phyloP scores from a whole-genome alignment of 1,284 basidiomycete genomes.

The Phylloboletellus chloephorus region DNA sequence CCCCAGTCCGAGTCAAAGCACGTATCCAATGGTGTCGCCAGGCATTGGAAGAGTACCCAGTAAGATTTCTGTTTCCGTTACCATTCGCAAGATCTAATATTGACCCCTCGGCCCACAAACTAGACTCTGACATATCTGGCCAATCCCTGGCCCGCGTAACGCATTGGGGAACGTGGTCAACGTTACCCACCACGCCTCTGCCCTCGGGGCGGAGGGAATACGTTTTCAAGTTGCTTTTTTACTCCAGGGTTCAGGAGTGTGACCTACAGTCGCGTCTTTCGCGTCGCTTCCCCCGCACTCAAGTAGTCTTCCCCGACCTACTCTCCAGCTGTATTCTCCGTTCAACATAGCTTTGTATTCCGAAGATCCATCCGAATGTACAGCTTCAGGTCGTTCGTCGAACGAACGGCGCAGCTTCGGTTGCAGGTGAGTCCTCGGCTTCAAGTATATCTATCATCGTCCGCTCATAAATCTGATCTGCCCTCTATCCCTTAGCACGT shows the following conservation, averaged over 20 bases:
- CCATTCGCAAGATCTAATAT: background rate
- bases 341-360: background rate
- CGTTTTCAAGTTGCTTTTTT: constrained; percentile 10
- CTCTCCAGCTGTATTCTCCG: background rate
- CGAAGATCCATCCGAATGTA: constrained; percentile 1
- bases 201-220: background rate
- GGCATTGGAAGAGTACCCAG: too few species aligned
- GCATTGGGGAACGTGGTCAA: background rate
- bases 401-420: constrained; percentile 8
- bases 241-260: background rate
- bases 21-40: too few species aligned
- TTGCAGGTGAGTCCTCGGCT: constrained; percentile 11
- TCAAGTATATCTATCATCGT: too few species aligned
- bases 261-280: constrained; percentile 4
- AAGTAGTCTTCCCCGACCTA: background rate
- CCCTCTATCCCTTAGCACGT: constrained; percentile 6
- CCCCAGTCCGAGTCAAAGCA: too few species aligned
- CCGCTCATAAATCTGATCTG: background rate
- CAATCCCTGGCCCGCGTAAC: constrained; percentile 5
- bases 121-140: background rate
- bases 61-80: constrained; percentile 10
- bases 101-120: background rate
- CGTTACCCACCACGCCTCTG: background rate
- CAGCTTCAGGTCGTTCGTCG: constrained; percentile 13
- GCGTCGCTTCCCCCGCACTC: constrained; percentile 1